These are phyloP conservation scores for Crithidia brevicula DNA, from an alignment of 208 protist species.

Conservation along the genomic window DNA sequence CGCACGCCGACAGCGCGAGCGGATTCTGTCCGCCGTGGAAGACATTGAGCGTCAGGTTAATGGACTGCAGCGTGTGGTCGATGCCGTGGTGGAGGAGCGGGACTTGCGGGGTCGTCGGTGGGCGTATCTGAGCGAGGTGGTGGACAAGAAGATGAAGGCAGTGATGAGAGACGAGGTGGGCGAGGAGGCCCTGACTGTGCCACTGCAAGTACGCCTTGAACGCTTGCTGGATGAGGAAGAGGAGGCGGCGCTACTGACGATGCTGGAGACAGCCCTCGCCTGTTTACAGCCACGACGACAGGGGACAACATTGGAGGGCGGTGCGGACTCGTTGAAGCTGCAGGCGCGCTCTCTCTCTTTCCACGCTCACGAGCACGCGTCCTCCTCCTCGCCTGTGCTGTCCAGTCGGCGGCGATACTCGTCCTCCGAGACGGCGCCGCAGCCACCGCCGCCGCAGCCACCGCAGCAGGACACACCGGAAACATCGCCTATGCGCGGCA, in stretches of 20 bases:
- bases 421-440: not conserved
- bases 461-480: slow-evolving; percentile 3
- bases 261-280: not conserved
- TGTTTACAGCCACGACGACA: not conserved
- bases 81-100: slow-evolving; percentile 41
- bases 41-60: slow-evolving; percentile 65
- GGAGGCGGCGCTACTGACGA: not conserved
- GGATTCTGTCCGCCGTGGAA: slow-evolving; percentile 45
- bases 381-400: not conserved
- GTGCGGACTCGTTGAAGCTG: too few species aligned
- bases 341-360: not conserved
- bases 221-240: not conserved
- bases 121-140: slow-evolving; percentile 30
- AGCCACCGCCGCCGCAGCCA: not conserved
- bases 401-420: not conserved
- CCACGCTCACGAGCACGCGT: not conserved
- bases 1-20: slow-evolving; percentile 36
- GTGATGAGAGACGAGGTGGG: too few species aligned
- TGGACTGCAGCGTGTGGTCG: slow-evolving; percentile 46
- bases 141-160: slow-evolving; percentile 5
- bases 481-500: not conserved
- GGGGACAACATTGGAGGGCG: too few species aligned
- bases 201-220: not conserved
- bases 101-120: slow-evolving; percentile 31
- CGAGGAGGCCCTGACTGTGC: not conserved